These are phyloP conservation scores for Oryza brachyantha DNA, from an alignment of 176 grass and related monocot genomes.

Conservation along the genomic window DNA sequence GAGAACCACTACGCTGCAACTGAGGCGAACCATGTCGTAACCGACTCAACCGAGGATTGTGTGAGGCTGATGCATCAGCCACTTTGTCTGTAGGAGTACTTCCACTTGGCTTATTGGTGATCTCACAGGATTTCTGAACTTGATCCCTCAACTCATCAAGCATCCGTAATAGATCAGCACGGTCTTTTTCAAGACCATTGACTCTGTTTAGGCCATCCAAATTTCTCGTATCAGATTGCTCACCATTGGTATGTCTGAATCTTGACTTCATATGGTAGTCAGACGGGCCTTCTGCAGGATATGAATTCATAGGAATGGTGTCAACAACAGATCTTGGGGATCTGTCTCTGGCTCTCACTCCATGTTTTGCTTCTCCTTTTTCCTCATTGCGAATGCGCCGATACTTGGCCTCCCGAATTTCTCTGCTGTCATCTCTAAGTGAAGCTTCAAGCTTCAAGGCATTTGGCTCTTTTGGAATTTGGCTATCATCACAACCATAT, in stretches of 20 bases:
- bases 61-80: conserved; percentile 28
- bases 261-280: conserved; percentile 35
- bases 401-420: conserved; percentile 49
- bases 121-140: conserved; percentile 75
- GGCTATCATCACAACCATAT: conserved; percentile 30
- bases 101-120: conserved; percentile 51
- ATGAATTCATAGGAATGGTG: conserved; percentile 19
- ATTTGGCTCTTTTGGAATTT: conserved; percentile 20
- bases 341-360: conserved; percentile 31
- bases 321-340: conserved; percentile 25
- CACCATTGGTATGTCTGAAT: conserved; percentile 14
- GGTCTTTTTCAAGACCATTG: conserved; percentile 56
- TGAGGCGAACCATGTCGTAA: conserved; percentile 54
- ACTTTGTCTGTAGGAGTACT: conserved; percentile 15
- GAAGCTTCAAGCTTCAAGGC: conserved; percentile 30
- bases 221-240: conserved; percentile 24
- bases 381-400: conserved; percentile 42
- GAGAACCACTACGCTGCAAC: conserved; percentile 44
- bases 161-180: conserved; percentile 60
- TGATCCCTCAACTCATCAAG: conserved; percentile 88
- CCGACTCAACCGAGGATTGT: conserved; percentile 40
- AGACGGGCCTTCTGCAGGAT: conserved; percentile 43
- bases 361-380: conserved; percentile 37
- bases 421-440: conserved; percentile 35
- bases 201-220: conserved; percentile 39